Evolutionary conservation across 176 grass and related monocot species (phyloP).

Genomic region (Eleusine coracana): DNA sequence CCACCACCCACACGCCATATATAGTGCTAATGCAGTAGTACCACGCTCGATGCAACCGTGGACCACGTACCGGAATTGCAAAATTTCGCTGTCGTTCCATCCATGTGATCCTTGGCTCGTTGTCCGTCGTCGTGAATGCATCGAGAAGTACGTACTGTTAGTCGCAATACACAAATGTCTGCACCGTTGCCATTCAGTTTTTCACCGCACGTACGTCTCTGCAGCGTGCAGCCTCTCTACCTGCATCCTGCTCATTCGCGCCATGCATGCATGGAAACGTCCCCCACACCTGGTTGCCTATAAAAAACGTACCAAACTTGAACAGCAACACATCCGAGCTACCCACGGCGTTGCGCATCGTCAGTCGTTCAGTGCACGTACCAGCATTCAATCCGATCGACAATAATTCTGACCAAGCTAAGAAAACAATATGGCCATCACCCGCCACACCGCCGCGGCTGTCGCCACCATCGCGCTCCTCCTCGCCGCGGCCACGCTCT

Average conservation of each 20-base stretch:
- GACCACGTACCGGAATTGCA: conserved; percentile 22
- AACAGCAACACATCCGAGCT: background rate
- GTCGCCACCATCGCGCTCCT: conserved; percentile 16
- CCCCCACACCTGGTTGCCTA: background rate
- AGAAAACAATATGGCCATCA: background rate
- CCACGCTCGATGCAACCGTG: conserved; percentile 3
- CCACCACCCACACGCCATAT: background rate
- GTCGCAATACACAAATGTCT: too few species aligned
- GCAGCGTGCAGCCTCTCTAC: background rate
- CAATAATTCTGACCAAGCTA: background rate
- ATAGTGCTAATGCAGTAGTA: background rate
- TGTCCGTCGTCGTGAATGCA: background rate
- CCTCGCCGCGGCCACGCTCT: background rate
- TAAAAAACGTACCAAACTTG: conserved; percentile 13
- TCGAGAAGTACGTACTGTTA: background rate
- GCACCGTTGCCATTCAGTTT: background rate
- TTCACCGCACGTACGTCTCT: background rate
- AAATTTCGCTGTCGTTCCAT: background rate
- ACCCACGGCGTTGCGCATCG: too few species aligned
- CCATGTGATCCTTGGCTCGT: background rate
- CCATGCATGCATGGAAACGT: background rate
- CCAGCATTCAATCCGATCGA: background rate
- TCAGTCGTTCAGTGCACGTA: too few species aligned
- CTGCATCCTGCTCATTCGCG: background rate
- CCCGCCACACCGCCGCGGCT: background rate